Conservation (phyloP, 768 basidiomycete genomes). For the Mycena haematopus region DNA sequence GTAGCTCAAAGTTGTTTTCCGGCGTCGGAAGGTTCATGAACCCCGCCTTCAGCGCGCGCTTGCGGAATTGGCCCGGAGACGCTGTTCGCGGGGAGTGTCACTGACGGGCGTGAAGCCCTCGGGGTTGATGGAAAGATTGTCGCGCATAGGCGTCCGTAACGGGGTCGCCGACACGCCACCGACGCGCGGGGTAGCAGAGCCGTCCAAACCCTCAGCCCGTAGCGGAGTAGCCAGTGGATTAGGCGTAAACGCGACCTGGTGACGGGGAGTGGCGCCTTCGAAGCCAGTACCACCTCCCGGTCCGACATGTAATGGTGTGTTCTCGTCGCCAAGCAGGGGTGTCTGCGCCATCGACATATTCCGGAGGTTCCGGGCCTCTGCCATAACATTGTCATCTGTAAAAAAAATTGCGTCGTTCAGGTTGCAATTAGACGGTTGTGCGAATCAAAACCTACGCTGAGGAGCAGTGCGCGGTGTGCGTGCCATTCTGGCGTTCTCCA, state of each 20-base stretch:
- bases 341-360: slow-evolving; percentile 94
- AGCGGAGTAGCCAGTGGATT: slow-evolving; percentile 93
- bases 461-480: slow-evolving; percentile 94
- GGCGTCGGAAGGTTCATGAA: slow-evolving; percentile 89
- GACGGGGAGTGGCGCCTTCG: slow-evolving; percentile 93
- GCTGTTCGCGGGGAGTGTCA: slow-evolving; percentile 80
- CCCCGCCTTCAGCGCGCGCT: slow-evolving; percentile 78
- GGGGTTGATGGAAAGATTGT: slow-evolving; percentile 89
- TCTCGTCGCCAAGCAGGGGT: slow-evolving; percentile 95
- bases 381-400: slow-evolving; percentile 93
- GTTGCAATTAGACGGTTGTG: slow-evolving; percentile 5
- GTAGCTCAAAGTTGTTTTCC: slow-evolving; percentile 96
- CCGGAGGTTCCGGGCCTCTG: slow-evolving; percentile 93
- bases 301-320: slow-evolving; percentile 85
- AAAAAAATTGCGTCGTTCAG: background rate
- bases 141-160: slow-evolving; percentile 92
- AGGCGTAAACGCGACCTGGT: slow-evolving; percentile 89
- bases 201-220: slow-evolving; percentile 51
- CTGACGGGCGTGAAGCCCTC: slow-evolving; percentile 61
- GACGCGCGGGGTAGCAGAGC: slow-evolving; percentile 59
- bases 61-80: slow-evolving; percentile 64
- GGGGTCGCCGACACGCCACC: slow-evolving; percentile 69
- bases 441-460: slow-evolving; percentile 70
- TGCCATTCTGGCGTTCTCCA: slow-evolving; percentile 89
- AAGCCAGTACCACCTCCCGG: slow-evolving; percentile 89